Base-by-base conservation (phyloP, 2,329 filamentous ascomycete species). In the Pseudofabraea citricarpa region DNA sequence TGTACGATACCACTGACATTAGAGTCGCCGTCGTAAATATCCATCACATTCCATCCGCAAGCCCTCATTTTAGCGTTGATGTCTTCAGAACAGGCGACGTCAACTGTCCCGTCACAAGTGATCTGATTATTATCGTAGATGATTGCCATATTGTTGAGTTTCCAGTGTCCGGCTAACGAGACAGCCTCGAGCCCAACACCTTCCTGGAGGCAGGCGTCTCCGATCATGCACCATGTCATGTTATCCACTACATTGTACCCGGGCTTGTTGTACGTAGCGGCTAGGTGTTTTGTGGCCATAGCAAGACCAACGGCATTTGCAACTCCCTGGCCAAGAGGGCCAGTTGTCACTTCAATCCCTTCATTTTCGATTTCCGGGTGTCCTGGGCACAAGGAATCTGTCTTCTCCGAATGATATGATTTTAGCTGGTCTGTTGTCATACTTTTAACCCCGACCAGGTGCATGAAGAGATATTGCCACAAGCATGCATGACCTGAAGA, bases 81-180 rank as follows among this genome's bases (percentile, higher is more conserved):
- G 44, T 75, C 70, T 51, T 75, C 72, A 5, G 62, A 70, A 41
- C 69, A 71, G 2, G 62, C 66, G 2, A 70, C 51, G 44, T 73
- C 68, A 2, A 72, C 64, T 2, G 62, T 62, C 3, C 72, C 72
- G 43, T 74, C 72, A 49, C 71, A 74, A 12, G 69, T 72, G 19
- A 75, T 61, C 45, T 72, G 65, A 47, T 75, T 75, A 49, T 75
- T 74, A 45, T 76, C 73, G 45, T 74, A 76, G 19, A 75, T 69
- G 7, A 75, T 50, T 1, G 64, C 66, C 6, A 75, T 54, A 47
- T 75, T 75, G 50, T 71, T 65, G 6, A 76, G 57, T 42, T 65
- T 65, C 50, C 64, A 58, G 48, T 73, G 69, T 2, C 71, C 71
- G 7, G 71, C 72, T 9, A 73, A 61, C 2, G 66, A 68, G 24